phyloP scores from a whole-genome alignment of 2,329 filamentous ascomycete genomes.

The Mariannaea sp. region DNA sequence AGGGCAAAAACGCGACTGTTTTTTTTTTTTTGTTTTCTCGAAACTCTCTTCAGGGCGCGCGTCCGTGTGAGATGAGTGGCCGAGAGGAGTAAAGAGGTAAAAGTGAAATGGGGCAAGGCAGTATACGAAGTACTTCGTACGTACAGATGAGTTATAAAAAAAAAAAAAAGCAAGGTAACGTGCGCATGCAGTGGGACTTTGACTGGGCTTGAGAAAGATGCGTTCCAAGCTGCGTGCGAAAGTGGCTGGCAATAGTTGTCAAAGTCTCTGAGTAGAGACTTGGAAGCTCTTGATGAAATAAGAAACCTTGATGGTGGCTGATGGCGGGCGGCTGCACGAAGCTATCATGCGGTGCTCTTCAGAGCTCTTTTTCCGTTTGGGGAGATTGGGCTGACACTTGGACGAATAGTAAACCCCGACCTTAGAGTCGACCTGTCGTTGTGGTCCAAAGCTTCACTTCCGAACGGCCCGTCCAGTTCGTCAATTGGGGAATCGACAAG shows the following conservation, averaged over 20 bases:
- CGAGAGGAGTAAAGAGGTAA: slow-evolving; percentile 4
- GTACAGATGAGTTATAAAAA: background rate
- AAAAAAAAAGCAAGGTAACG: slow-evolving; percentile 17
- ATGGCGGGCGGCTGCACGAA: slow-evolving; percentile 4
- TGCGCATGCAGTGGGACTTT: slow-evolving; percentile 15
- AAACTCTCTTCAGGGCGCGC: slow-evolving; percentile 10
- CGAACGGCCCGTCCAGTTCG: slow-evolving; percentile 12
- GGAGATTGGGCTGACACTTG: slow-evolving; percentile 18
- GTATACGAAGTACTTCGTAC: background rate
- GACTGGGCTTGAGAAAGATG: slow-evolving; percentile 7
- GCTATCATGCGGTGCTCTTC: slow-evolving; percentile 1
- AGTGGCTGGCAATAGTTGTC: slow-evolving; percentile 8
- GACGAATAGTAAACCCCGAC: slow-evolving; percentile 18
- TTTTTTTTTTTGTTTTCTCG: slow-evolving; percentile 14
- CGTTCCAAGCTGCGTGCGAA: slow-evolving; percentile 3
- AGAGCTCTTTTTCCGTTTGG: slow-evolving; percentile 18
- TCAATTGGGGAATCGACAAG: slow-evolving; percentile 16
- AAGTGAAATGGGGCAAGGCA: slow-evolving; percentile 11
- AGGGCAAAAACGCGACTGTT: slow-evolving; percentile 11
- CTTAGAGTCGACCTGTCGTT: slow-evolving; percentile 8
- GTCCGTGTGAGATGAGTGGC: slow-evolving; percentile 10
- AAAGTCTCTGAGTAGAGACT: slow-evolving; percentile 6
- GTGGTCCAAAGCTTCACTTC: slow-evolving; percentile 17
- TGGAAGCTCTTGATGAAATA: slow-evolving; percentile 7
- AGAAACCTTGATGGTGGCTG: slow-evolving; percentile 1